These are phyloP conservation scores for Claviceps sp. DNA, from an alignment of 2,329 filamentous ascomycete species.

Conservation along the genomic window DNA sequence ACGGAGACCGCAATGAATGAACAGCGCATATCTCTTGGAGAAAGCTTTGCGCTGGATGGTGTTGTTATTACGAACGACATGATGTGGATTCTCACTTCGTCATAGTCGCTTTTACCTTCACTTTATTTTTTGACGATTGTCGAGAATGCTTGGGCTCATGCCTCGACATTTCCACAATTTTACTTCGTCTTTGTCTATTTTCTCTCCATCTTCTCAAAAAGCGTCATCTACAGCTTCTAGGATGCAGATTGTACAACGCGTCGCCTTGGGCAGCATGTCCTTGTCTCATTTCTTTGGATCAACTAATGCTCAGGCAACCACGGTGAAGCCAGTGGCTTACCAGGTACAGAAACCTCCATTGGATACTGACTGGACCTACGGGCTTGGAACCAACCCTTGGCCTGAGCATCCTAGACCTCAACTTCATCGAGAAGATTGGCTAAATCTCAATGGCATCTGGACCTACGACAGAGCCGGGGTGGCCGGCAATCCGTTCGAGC, in stretches of 20 bases:
- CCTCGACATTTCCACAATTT: background rate
- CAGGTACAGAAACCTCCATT: slow-evolving; percentile 26
- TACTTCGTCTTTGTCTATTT: background rate
- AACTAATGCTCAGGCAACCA: background rate
- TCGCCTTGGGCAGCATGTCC: background rate
- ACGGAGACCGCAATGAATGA: background rate
- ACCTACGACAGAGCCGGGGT: slow-evolving; percentile 28
- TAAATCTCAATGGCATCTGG: slow-evolving; percentile 46
- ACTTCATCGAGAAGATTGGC: slow-evolving; percentile 38
- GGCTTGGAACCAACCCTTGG: slow-evolving; percentile 40
- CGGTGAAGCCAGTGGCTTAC: slow-evolving; percentile 16
- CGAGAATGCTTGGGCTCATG: background rate
- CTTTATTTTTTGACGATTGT: background rate
- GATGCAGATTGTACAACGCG: slow-evolving; percentile 2
- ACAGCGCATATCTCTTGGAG: background rate
- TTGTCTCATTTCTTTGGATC: background rate
- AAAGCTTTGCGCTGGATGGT: background rate
- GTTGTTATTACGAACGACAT: background rate
- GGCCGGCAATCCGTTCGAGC: slow-evolving; percentile 6
- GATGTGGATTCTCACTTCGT: background rate
- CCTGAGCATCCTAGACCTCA: slow-evolving; percentile 45
- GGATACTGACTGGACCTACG: slow-evolving; percentile 38
- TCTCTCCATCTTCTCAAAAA: too few species aligned
- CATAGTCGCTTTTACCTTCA: background rate
- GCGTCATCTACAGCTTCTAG: background rate